Percentiles rank a stretch among this genome's conserved stretches.
These are phyloP conservation scores for Candida koratica DNA, from an alignment of 805 yeast genomes.

Conservation along the genomic window DNA sequence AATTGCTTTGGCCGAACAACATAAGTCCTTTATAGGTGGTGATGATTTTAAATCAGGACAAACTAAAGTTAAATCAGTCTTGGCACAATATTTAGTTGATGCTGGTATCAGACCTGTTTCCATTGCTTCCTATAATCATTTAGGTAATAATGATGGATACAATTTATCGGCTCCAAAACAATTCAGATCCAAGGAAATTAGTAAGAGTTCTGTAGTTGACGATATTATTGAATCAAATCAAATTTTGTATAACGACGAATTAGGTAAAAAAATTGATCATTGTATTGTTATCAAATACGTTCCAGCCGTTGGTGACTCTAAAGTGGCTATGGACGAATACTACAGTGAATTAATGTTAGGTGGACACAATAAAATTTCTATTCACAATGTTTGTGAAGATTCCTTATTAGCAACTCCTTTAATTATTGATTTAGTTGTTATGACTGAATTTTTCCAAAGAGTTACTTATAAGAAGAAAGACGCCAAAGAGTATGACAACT, in stretches of 20 bases:
- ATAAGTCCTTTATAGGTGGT: conserved; percentile 83
- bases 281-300: conserved; percentile 93
- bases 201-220: conserved; percentile 88
- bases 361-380: conserved; percentile 90
- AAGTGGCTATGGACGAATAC: conserved; percentile 98
- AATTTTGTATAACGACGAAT: conserved; percentile 75
- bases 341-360: conserved; percentile 96
- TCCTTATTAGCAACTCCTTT: conserved; percentile 91
- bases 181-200: conserved; percentile 92
- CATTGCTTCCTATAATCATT: conserved; percentile 92
- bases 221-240: conserved; percentile 88
- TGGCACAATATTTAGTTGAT: conserved; percentile 93
- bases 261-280: conserved; percentile 80
- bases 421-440: conserved; percentile 84
- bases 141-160: conserved; percentile 95
- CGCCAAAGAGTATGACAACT: conserved; percentile 50
- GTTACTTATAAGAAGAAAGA: conserved; percentile 65
- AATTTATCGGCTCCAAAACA: conserved; percentile 89
- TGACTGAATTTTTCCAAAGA: conserved; percentile 86
- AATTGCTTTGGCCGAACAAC: conserved; percentile 77
- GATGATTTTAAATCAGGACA: conserved; percentile 97
- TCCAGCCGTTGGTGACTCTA: conserved; percentile 92
- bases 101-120: conserved; percentile 96
- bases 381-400: conserved; percentile 96
- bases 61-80: conserved; percentile 91